These are phyloP conservation scores for Phytophthora pseudosyringae DNA, from an alignment of 352 stramenopile genomes.

Conservation along the genomic window DNA sequence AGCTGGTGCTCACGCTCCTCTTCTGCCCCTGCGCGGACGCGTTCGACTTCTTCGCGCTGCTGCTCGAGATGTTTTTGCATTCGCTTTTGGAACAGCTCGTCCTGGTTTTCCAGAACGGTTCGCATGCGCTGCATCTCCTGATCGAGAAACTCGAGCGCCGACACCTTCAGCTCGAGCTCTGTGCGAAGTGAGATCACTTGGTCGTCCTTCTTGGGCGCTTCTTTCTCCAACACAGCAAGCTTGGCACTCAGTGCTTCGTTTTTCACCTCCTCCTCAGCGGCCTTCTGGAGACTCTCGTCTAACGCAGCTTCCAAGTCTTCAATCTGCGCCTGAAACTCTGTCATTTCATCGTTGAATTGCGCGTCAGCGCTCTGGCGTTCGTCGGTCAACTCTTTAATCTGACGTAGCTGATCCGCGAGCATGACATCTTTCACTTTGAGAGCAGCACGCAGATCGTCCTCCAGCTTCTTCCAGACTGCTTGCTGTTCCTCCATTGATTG, in stretches of 20 bases:
- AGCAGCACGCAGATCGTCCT: constrained; percentile 60
- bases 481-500: constrained; percentile 26
- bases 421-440: constrained; percentile 81
- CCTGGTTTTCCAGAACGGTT: constrained; percentile 55
- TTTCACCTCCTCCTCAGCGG: constrained; percentile 42
- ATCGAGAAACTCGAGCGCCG: constrained; percentile 69
- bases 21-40: constrained; percentile 32
- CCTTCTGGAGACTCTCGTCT: constrained; percentile 62
- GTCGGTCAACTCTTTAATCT: constrained; percentile 50
- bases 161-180: constrained; percentile 56
- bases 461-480: constrained; percentile 43
- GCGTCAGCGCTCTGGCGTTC: constrained; percentile 39
- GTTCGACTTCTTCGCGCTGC: constrained; percentile 54
- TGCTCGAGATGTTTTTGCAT: constrained; percentile 57
- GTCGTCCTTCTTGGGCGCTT: constrained; percentile 27
- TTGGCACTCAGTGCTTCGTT: constrained; percentile 31
- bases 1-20: constrained; percentile 45
- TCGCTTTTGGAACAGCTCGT: constrained; percentile 57
- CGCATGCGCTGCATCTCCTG: constrained; percentile 76
- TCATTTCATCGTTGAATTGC: constrained; percentile 59
- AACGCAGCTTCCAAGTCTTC: constrained; percentile 68
- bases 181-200: constrained; percentile 11
- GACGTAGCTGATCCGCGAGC: constrained; percentile 66
- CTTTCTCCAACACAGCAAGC: constrained; percentile 27
- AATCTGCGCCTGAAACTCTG: constrained; percentile 55